Base-by-base conservation (phyloP, 352 stramenopile genomes). In the Peronospora farinosa region DNA sequence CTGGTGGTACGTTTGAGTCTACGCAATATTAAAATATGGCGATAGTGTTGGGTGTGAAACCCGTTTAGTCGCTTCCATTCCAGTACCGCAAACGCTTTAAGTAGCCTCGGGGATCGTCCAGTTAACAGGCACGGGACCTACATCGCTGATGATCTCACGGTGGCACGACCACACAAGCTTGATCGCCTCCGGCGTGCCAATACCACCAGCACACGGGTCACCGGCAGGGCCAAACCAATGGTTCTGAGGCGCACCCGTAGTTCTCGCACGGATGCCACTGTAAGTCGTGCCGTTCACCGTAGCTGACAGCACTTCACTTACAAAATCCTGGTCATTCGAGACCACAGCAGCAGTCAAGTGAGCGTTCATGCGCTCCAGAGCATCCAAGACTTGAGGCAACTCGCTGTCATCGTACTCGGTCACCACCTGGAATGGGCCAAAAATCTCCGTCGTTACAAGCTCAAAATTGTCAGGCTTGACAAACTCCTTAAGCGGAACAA, bases 241-340 rank as follows among this genome's bases (percentile, higher is more conserved):
- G 87, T 95, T 97, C 69, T 96, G 84, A 5, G 91, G 91, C 13
- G 92, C 92, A 44, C 94, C 95, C 2, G 95, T 98, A 7, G 95
- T 98, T 54, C 95, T 81, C 10, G 95, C 96, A 40, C 96, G 84
- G 43, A 96, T 94, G 41, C 96, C 96, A 45, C 75, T 88, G 80
- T 99, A 99, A 2, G 96, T 99, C 32, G 96, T 99, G 48, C 96
- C 96, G 70, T 99, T 99, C n/a, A 99, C 96, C n/a, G 96, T 97
- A 67, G 96, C 74, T 21, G 87, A 84, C 11, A 99, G 78, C 41
- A 99, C 86, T 37, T 96, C 81, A 44, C 96, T 80, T 58, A 90
- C 76, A 68, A 99, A 99, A 37, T 82, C 60, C 28, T 84, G 61
- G 69, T 99, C 96, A 68, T 98, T 98, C 17, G 92, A 98, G 36